Conservation (phyloP, 1,284 basidiomycete genomes). For the Leccinum huronense region DNA sequence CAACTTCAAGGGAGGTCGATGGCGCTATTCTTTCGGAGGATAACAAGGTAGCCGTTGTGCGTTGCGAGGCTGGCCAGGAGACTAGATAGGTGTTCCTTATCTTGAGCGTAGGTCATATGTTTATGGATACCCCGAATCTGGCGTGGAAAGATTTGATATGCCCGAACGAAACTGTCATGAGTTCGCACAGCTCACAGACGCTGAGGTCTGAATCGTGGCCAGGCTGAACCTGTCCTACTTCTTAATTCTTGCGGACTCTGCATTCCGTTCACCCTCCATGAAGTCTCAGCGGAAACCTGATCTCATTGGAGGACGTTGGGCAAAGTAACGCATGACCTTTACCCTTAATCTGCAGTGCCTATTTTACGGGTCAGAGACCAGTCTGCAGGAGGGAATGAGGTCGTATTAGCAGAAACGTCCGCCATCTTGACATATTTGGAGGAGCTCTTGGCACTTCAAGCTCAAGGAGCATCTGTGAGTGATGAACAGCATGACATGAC, state of each 20-base stretch:
- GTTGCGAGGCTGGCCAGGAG: background rate
- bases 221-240: conserved; percentile 22
- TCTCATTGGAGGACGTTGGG: conserved; percentile 17
- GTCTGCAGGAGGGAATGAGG: conserved; percentile 11
- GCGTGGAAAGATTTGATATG: background rate
- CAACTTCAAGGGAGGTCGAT: conserved; percentile 45
- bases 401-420: conserved; percentile 29
- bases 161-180: background rate
- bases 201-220: no score
- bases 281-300: conserved; percentile 20
- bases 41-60: conserved; percentile 4
- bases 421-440: conserved; percentile 27
- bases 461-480: conserved; percentile 19
- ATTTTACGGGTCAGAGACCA: conserved; percentile 25
- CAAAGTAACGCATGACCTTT: conserved; percentile 19
- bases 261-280: conserved; percentile 21
- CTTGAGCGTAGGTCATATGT: background rate
- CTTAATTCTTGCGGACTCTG: conserved; percentile 26
- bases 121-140: background rate
- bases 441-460: conserved; percentile 19
- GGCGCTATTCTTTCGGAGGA: conserved; percentile 40
- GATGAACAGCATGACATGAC: background rate
- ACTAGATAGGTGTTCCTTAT: conserved; percentile 2
- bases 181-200: background rate
- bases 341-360: conserved; percentile 29